Evolutionary conservation across 352 stramenopile species (phyloP), one percentile per base, ranked within the genome.

Genomic region (Globisporangium cystogenes): DNA sequence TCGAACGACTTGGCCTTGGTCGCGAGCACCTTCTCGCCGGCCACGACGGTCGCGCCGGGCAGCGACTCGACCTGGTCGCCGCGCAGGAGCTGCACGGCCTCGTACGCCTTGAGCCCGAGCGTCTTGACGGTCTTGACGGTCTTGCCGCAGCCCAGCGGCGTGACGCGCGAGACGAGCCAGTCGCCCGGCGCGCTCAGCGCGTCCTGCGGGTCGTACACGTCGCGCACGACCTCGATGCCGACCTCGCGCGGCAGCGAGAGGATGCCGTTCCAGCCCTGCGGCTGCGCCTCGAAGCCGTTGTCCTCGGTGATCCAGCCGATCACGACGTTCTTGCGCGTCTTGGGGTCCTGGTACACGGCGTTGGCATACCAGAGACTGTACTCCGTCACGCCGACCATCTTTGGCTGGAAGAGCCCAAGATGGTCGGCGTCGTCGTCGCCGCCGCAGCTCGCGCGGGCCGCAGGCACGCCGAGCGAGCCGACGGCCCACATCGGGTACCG

Each of bases 361-460:
- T 84, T 85, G 35, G 76, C 76, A 55, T 87, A 87, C 76, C 76
- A 87, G 59, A 82, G 63, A 35, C 71, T 82, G 40, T 70, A 70
- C 55, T 87, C 76, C 21, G 72, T 76, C 26, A 88, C 60, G 16
- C 76, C 76, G 1, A 88, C 76, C 65, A 84, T 86, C 14, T 62
- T 55, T 31, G 76, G 72, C 10, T 57, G 66, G 60, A 87, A 85
- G 7, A 81, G 43, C 46, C 70, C 66, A 0, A 53, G 53, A 0
- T 74, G 59, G 41, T 76, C 48, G 15, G 67, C 62, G 0, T 47
- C 40, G 24, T 48, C 55, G 37, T 51, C 56, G 55, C 60, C 55
- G 7, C 50, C 53, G 26, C 55, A 62, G 14, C 39, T 41, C 14
- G 42, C 14, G 21, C 42, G 51, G 35, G 29, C n/a, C 44, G 29